Conservation (phyloP, 2,329 filamentous ascomycete species). For the Sphaceloma murrayae region DNA sequence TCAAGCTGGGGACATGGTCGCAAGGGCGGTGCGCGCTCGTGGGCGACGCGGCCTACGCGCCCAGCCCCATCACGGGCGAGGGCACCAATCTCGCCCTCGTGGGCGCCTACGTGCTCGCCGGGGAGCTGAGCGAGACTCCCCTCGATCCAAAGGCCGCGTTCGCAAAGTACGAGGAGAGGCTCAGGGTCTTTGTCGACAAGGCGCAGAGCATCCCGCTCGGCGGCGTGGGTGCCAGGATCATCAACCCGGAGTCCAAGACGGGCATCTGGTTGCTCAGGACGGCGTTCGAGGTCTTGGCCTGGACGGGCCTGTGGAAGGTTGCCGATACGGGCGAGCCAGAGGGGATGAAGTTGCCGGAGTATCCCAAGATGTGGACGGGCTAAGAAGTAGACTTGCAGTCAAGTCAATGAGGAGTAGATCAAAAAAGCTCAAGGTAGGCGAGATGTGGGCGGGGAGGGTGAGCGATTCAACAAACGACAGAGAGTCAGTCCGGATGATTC, state of each 20-base stretch:
- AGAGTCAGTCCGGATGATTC: no score
- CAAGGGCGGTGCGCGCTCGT: slow-evolving; percentile 30
- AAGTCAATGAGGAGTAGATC: no score
- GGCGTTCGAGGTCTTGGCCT: slow-evolving; percentile 20
- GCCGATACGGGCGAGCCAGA: slow-evolving; percentile 9
- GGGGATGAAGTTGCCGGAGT: slow-evolving; percentile 15
- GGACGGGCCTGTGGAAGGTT: slow-evolving; percentile 13
- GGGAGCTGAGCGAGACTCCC: slow-evolving; percentile 25
- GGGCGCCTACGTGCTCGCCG: slow-evolving; percentile 33
- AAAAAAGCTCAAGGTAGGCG: no score
- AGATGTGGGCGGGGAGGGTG: no score
- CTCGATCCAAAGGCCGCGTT: slow-evolving; percentile 22
- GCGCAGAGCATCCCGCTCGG: slow-evolving; percentile 25
- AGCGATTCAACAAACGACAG: no score
- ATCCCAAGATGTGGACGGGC: slow-evolving; percentile 12
- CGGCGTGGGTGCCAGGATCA: slow-evolving; percentile 21
- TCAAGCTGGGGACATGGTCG: slow-evolving; percentile 31
- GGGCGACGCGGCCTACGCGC: slow-evolving; percentile 34
- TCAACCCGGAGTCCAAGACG: slow-evolving; percentile 22
- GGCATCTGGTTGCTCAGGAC: slow-evolving; percentile 23
- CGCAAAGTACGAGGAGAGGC: slow-evolving; percentile 20
- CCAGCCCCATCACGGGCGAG: slow-evolving; percentile 27
- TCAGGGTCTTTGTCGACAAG: slow-evolving; percentile 22
- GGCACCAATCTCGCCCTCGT: slow-evolving; percentile 30
- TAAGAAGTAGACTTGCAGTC: no score